Evolutionary conservation across 2,329 filamentous ascomycete species (phyloP).

Genomic region (Exutisphaerella laricina): DNA sequence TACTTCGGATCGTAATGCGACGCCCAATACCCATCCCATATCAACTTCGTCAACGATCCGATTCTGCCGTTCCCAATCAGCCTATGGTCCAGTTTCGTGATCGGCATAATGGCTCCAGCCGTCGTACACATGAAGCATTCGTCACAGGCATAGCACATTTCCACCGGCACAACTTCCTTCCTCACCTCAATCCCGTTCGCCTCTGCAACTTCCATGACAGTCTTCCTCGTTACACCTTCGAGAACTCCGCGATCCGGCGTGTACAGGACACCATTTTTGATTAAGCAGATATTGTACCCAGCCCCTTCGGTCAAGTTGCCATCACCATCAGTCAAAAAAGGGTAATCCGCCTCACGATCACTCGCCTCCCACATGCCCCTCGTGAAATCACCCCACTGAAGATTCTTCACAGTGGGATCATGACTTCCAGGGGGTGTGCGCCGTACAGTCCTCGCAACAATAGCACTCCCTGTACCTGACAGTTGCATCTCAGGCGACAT

Average conservation of each 20-base stretch:
- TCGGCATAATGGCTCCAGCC: conserved; percentile 51
- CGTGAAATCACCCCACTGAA: conserved; percentile 44
- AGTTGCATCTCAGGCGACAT: conserved; percentile 44
- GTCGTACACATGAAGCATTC: conserved; percentile 52
- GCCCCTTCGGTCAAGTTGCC: conserved; percentile 47
- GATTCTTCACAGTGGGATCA: conserved; percentile 50
- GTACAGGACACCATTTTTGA: conserved; percentile 43
- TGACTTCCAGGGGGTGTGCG: conserved; percentile 43
- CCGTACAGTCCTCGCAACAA: conserved; percentile 45
- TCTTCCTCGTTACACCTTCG: conserved; percentile 46
- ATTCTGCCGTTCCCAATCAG: conserved; percentile 40
- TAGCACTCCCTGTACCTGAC: conserved; percentile 36
- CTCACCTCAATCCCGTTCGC: conserved; percentile 34
- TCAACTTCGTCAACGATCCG: conserved; percentile 43
- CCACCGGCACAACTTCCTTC: conserved; percentile 41
- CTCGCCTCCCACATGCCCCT: conserved; percentile 44
- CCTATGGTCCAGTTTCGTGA: conserved; percentile 43
- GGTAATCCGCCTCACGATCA: conserved; percentile 45
- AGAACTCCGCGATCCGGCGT: conserved; percentile 47
- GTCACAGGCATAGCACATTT: conserved; percentile 40
- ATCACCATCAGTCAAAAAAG: conserved; percentile 49
- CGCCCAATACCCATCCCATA: conserved; percentile 50
- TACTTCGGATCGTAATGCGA: conserved; percentile 40
- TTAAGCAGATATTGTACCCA: conserved; percentile 45
- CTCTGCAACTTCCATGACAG: conserved; percentile 42